These are phyloP conservation scores for Sporisorium exsertum DNA, from an alignment of 1,284 basidiomycete genomes.

Conservation along the genomic window DNA sequence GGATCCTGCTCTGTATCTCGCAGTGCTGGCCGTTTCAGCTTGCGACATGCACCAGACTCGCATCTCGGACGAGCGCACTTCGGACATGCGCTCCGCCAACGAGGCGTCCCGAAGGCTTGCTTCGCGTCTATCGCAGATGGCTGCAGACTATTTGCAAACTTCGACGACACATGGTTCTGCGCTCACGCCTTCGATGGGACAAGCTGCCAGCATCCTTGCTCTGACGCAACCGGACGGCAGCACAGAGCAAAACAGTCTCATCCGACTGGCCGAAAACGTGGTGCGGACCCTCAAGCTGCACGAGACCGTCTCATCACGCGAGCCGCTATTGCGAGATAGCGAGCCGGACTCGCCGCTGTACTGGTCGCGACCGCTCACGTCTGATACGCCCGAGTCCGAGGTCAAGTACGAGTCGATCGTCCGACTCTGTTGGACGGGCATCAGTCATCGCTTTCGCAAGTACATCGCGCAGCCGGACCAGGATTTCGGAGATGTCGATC, in stretches of 20 bases:
- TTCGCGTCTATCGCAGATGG: conserved; percentile 26
- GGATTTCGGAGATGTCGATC: conserved; percentile 23
- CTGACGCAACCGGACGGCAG: conserved; percentile 48
- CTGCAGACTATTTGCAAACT: conserved; percentile 39
- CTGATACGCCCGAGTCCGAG: conserved; percentile 42
- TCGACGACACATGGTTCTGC: conserved; percentile 26
- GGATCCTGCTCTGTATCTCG: conserved; percentile 48
- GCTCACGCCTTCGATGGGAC: conserved; percentile 36
- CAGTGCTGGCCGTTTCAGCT: conserved; percentile 48
- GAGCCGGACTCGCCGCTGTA: conserved; percentile 47
- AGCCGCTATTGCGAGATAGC: conserved; percentile 35
- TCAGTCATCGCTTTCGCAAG: conserved; percentile 47
- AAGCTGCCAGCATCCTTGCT: conserved; percentile 52
- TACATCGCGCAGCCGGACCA: conserved; percentile 50
- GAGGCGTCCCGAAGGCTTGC: conserved; percentile 34
- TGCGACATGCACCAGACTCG: conserved; percentile 47
- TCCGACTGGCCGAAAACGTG: conserved; percentile 41
- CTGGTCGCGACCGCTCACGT: conserved; percentile 41
- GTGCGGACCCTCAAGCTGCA: conserved; percentile 36
- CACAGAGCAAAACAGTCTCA: conserved; percentile 31
- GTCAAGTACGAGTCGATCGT: conserved; percentile 56
- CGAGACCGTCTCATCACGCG: conserved; percentile 29
- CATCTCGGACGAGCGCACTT: conserved; percentile 36
- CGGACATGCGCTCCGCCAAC: conserved; percentile 42
- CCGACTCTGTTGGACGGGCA: conserved; percentile 44